Evolutionary conservation across 805 yeast genomes (phyloP), one percentile per base, ranked within the genome.

Genomic region (Nakazawaea pomicola): DNA sequence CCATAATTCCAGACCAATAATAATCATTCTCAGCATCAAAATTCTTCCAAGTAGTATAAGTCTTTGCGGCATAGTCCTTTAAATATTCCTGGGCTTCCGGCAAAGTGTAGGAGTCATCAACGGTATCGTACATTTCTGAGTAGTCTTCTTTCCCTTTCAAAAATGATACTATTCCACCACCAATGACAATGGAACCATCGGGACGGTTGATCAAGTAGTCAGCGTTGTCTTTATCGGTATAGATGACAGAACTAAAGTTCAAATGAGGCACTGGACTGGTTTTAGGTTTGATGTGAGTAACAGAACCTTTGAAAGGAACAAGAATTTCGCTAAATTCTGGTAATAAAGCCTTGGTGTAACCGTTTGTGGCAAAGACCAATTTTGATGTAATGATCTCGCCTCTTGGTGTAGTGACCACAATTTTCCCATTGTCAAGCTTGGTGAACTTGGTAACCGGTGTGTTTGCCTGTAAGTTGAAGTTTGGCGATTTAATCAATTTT

Each of bases 391-490:
- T 27, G 6, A 63, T 54, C 2, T 40, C 38, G 17, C 67, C 68
- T 29, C 57, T 46, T 10, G 50, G 36, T 6, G 72, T 62, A 19
- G 49, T 40, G 4, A 68, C 63, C 10, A 50, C 27, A 55, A 60
- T 62, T 29, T 49, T 49, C 4, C 58, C 64, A 41, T 57, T 53
- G 1, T 33, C 32, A 15, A 53, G 34, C 20, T 46, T 40, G 6
- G 32, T 40, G n/a, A 65, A 57, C 2, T 49, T 44, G 1, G 50
- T 49, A 4, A 65, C 74, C 2, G 59, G 55, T 0, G 76, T 68
- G 44, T 69, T 59, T 2, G 76, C 58, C 40, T 70, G 71, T 25
- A 71, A 44, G 35, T 67, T 60, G 32, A 68, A 49, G 15, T 67
- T 68, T 16, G 34, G 32, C n/a, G 51, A 51, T 14, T 48, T 45